phyloP scores from a whole-genome alignment of 805 yeast species.

The Kluyveromyces wickerhamii region DNA sequence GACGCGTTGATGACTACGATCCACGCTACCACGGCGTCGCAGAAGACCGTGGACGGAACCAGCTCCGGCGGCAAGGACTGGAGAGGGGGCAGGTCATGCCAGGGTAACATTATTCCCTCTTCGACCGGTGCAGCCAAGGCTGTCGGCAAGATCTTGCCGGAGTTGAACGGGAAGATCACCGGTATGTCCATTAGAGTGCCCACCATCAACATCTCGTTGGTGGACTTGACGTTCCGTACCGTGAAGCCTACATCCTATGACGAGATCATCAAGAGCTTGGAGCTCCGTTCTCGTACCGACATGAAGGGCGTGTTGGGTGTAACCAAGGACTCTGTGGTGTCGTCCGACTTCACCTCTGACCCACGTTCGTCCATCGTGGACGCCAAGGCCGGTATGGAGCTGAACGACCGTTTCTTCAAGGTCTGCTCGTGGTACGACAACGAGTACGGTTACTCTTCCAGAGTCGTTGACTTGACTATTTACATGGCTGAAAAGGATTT shows the following conservation, averaged over 20 bases:
- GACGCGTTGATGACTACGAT: slow-evolving; percentile 95
- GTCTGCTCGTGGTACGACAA: slow-evolving; percentile 92
- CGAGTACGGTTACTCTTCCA: slow-evolving; percentile 93
- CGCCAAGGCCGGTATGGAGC: slow-evolving; percentile 82
- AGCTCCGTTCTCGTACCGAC: slow-evolving; percentile 69
- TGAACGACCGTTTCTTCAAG: slow-evolving; percentile 85
- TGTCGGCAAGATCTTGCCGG: slow-evolving; percentile 91
- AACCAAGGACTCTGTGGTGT: slow-evolving; percentile 90
- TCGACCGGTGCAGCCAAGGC: slow-evolving; percentile 98
- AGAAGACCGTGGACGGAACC: slow-evolving; percentile 95
- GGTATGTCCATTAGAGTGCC: slow-evolving; percentile 94
- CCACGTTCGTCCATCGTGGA: slow-evolving; percentile 83
- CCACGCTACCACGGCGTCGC: slow-evolving; percentile 94
- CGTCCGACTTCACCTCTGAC: slow-evolving; percentile 82
- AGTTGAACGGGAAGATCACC: slow-evolving; percentile 84
- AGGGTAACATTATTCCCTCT: slow-evolving; percentile 91
- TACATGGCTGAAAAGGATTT: slow-evolving; percentile 53
- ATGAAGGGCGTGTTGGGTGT: slow-evolving; percentile 80
- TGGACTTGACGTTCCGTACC: slow-evolving; percentile 82
- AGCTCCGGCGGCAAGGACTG: slow-evolving; percentile 79
- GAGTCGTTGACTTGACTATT: slow-evolving; percentile 86
- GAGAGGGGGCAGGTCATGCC: slow-evolving; percentile 98
- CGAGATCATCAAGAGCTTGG: slow-evolving; percentile 68
- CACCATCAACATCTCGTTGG: slow-evolving; percentile 88
- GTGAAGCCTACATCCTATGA: slow-evolving; percentile 71